phyloP scores from a whole-genome alignment of 2,329 filamentous ascomycete species.

The Rhinocladiella similis region DNA sequence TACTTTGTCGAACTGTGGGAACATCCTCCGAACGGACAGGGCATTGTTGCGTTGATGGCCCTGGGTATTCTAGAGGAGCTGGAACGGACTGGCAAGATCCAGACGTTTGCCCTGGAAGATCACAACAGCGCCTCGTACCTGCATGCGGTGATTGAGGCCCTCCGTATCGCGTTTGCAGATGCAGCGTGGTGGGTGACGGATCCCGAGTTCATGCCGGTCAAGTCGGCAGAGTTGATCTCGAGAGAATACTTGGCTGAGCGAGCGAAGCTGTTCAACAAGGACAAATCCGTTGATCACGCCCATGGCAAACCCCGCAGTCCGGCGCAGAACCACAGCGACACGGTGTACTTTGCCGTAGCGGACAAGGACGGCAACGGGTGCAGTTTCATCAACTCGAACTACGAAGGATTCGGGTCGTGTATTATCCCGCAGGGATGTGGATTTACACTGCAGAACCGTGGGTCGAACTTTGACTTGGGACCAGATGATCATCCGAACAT shows the following conservation, averaged over 20 bases:
- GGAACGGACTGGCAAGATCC: constrained; percentile 72
- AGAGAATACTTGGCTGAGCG: constrained; percentile 73
- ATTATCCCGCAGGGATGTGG: constrained; percentile 86
- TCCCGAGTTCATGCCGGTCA: constrained; percentile 45
- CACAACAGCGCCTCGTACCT: constrained; percentile 82
- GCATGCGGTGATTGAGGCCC: constrained; percentile 82
- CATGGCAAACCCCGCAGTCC: constrained; percentile 70
- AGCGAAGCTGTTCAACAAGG: constrained; percentile 60
- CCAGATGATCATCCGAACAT: constrained; percentile 71
- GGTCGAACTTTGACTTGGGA: constrained; percentile 74
- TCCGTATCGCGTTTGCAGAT: constrained; percentile 88
- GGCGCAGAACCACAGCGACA: constrained; percentile 83
- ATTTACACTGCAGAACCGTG: constrained; percentile 93
- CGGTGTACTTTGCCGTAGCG: constrained; percentile 87
- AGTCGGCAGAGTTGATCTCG: constrained; percentile 71
- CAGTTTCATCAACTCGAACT: constrained; percentile 96
- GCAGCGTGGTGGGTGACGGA: constrained; percentile 89
- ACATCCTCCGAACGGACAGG: constrained; percentile 94
- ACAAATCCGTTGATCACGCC: constrained; percentile 53
- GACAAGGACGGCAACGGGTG: constrained; percentile 85
- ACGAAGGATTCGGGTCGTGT: constrained; percentile 77
- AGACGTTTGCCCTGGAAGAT: constrained; percentile 66
- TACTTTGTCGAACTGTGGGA: constrained; percentile 79
- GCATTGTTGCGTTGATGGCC: constrained; percentile 91
- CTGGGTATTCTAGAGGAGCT: constrained; percentile 88